Base-by-base conservation (phyloP, 257 asterid species). In the Verbascum thapsus region DNA sequence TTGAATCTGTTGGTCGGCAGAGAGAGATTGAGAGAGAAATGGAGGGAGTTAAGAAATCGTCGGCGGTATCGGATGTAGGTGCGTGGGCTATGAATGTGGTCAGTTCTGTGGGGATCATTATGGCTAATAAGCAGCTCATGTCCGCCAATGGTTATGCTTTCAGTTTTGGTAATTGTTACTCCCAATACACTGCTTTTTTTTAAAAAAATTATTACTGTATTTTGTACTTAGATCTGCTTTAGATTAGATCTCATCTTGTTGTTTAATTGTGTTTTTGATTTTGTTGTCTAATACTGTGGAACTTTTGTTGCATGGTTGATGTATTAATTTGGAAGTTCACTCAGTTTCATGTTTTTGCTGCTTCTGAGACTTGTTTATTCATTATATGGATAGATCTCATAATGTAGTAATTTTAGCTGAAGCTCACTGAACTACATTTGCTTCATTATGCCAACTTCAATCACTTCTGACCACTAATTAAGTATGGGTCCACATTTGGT, bases 11-110 rank as follows among this genome's bases (percentile, higher is more conserved):
- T n/a, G 67, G 58, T 53, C 5, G 72, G 71, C 35, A 6, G 72
- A 11, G 76, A 12, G 69, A 26, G 66, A 3, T 43, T 18, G 32
- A 42, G 48, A 12, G 58, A 35, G 13, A 32, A 17, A 91, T 91
- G 98, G 98, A 88, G 81, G 71, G 53, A 38, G 95, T 80, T 67
- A 91, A 80, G 85, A 88, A 86, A 80, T 34, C 83, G 16, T 50
- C 92, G 20, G 67, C 78, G 12, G 95, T 91, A 34, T 91, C 98
- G 8, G 91, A 91, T 74, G 81, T 86, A 39, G 96, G 98, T 12
- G 98, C 98, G 53, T 91, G 98, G 98, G 98, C 86, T 30, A 91
- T 91, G 98, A 91, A 91, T 66, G 90, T 91, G 9, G 54, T 91
- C 69, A 91, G 98, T 53, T 91, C 98, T 3, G 98, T 91, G 10